phyloP scores from a whole-genome alignment of 1,284 basidiomycete genomes.

The Heterobasidion occidentale region DNA sequence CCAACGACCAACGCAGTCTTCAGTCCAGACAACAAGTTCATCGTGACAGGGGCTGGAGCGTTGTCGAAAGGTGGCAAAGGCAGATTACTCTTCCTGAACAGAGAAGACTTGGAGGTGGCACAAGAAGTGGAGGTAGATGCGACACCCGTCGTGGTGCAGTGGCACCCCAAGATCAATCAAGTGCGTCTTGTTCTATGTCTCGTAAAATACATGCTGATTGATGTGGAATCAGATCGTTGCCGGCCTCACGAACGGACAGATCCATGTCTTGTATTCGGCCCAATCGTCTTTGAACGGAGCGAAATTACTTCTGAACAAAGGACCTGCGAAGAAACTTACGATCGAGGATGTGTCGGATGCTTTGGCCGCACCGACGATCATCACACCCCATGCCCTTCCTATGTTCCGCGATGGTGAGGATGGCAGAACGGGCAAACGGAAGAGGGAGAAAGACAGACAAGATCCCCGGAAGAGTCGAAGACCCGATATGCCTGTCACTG shows the following conservation, averaged over 20 bases:
- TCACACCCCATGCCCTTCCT: slow-evolving; percentile 84
- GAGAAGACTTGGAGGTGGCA: slow-evolving; percentile 60
- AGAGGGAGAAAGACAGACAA: slow-evolving; percentile 81
- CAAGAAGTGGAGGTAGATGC: slow-evolving; percentile 59
- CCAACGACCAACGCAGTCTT: slow-evolving; percentile 89
- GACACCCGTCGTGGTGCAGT: slow-evolving; percentile 82
- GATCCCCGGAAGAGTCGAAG: slow-evolving; percentile 86
- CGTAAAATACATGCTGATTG: slow-evolving; percentile 1
- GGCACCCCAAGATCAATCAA: slow-evolving; percentile 98
- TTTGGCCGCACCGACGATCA: slow-evolving; percentile 73
- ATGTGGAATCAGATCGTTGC: slow-evolving; percentile 64
- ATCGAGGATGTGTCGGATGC: slow-evolving; percentile 82
- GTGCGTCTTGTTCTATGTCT: slow-evolving; percentile 30
- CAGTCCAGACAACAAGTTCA: slow-evolving; percentile 82
- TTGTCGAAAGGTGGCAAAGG: slow-evolving; percentile 61
- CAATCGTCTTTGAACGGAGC: slow-evolving; percentile 84
- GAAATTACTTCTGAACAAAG: slow-evolving; percentile 77
- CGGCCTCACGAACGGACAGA: slow-evolving; percentile 81
- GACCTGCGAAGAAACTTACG: slow-evolving; percentile 62
- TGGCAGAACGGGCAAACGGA: slow-evolving; percentile 70
- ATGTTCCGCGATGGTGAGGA: slow-evolving; percentile 83
- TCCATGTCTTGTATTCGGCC: slow-evolving; percentile 89
- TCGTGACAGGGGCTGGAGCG: slow-evolving; percentile 77
- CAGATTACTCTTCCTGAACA: slow-evolving; percentile 65
- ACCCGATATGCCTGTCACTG: slow-evolving; percentile 86